Evolutionary conservation across 768 basidiomycete genomes (phyloP), one percentile per base, ranked within the genome.

Genomic region (Termitomyces bulborhizus): DNA sequence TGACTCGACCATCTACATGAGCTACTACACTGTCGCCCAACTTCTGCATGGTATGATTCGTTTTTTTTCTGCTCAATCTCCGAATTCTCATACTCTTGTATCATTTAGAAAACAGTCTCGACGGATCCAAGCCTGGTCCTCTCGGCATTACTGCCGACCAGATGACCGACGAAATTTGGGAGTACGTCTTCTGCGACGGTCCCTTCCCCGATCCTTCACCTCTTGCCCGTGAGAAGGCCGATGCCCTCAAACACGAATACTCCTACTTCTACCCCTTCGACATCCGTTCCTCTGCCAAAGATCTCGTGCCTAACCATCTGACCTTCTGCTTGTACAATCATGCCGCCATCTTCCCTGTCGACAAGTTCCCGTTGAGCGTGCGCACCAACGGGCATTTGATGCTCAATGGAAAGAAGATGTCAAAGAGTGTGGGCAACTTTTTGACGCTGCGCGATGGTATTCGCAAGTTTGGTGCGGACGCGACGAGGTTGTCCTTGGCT

Each of bases 361-460:
- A 90, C 66, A 90, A 90, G 69, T 93, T 90, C 90, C 96, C 97
- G 0, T 65, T 82, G 63, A 85, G 90, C 66, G 92, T 99, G 78
- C 88, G 97, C 26, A 86, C 90, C 45, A 99, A 99, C 66, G 97
- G 97, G 0, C 96, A 98, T 67, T 70, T 99, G 76, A 86, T 93
- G 86, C 69, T 99, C 69, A 98, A 99, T 70, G 95, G 96, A 18
- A 88, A 94, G 78, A 99, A 98, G 78, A 99, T 99, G 97, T 87
- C 85, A 40, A 99, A 98, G 81, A 90, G 88, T 69, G 94, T 88
- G 44, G 97, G 97, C 11, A 99, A 99, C 71, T 91, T 87, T 54
- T 75, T 98, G 76, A 99, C 96, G 0, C 73, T 98, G 68, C 74
- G 83, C 53, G 90, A 99, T 66, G 82, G 89, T 1, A 84, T 96